Evolutionary conservation across 1,284 basidiomycete species (phyloP).

Genomic region (Ceratobasidium papillatum): DNA sequence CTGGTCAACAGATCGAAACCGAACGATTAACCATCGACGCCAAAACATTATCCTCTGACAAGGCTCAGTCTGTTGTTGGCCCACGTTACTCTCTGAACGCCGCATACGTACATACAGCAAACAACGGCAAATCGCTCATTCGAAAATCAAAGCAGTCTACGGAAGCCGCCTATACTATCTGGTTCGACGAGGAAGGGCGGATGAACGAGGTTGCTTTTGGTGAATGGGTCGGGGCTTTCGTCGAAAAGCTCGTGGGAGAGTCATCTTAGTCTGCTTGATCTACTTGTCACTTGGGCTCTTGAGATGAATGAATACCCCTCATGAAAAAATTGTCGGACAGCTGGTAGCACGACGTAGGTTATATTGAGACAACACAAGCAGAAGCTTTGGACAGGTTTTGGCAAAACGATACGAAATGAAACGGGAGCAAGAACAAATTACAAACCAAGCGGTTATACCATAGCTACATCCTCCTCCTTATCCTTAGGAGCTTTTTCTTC

Average conservation of each 20-base stretch:
- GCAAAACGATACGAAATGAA: conserved; percentile 1
- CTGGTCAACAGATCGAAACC: conserved; percentile 72
- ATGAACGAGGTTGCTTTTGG: conserved; percentile 77
- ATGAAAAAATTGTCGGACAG: background rate
- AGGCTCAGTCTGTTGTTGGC: conserved; percentile 7
- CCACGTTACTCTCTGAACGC: conserved; percentile 33
- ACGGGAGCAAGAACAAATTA: background rate
- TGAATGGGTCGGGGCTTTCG: conserved; percentile 73
- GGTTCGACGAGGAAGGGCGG: conserved; percentile 57
- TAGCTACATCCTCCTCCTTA: conserved; percentile 28
- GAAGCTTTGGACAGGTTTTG: background rate
- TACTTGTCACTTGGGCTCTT: background rate
- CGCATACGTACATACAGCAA: conserved; percentile 31
- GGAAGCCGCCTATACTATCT: conserved; percentile 33
- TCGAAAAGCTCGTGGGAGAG: conserved; percentile 49
- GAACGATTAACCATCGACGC: conserved; percentile 80
- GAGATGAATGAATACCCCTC: conserved; percentile 6
- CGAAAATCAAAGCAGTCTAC: conserved; percentile 33
- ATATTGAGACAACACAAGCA: background rate
- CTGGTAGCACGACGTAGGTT: background rate
- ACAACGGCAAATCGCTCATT: conserved; percentile 40
- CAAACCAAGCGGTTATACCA: conserved; percentile 10
- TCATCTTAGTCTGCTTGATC: conserved; percentile 18
- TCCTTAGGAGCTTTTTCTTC: conserved; percentile 30
- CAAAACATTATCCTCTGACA: conserved; percentile 61